These are phyloP conservation scores for Chlamydomonas sp. DNA, from an alignment of 139 green algal genomes.

Conservation along the genomic window DNA sequence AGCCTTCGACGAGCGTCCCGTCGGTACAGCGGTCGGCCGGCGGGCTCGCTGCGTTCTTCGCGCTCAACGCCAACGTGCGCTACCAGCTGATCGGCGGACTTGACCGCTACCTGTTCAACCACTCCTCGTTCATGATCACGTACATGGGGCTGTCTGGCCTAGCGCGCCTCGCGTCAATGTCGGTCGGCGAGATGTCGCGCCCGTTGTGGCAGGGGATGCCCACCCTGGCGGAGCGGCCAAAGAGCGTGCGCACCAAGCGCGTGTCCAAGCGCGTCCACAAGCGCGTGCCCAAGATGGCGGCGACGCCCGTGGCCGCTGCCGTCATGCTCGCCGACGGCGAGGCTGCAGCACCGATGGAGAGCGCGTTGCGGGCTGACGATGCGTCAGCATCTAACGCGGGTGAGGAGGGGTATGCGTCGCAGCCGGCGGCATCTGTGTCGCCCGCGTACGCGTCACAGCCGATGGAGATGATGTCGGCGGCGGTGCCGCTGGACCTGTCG, in stretches of 20 bases:
- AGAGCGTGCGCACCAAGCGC: constrained; percentile 1
- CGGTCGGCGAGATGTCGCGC: constrained; percentile 41
- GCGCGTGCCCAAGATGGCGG: constrained; percentile 24
- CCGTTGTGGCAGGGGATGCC: constrained; percentile 50
- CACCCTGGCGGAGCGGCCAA: constrained; percentile 5
- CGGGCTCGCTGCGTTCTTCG: constrained; percentile 73
- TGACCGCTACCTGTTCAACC: constrained; percentile 81
- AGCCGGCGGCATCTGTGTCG: too few species aligned
- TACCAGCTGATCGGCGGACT: constrained; percentile 90
- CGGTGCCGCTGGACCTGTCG: too few species aligned
- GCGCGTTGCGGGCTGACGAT: too few species aligned
- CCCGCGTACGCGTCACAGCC: too few species aligned
- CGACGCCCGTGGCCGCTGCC: constrained; percentile 31
- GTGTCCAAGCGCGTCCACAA: constrained; percentile 35
- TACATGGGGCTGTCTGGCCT: constrained; percentile 53
- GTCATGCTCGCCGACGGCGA: constrained; percentile 9
- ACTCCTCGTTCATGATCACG: constrained; percentile 63
- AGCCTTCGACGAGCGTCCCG: constrained; percentile 70
- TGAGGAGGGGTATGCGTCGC: too few species aligned
- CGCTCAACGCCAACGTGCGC: constrained; percentile 73
- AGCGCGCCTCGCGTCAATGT: constrained; percentile 19
- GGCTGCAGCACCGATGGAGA: constrained; percentile 9
- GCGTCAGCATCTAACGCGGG: too few species aligned
- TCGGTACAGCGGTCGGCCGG: constrained; percentile 42
- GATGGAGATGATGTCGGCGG: too few species aligned